Conservation (phyloP, 2,329 filamentous ascomycete genomes). For the Fusarium sp. region DNA sequence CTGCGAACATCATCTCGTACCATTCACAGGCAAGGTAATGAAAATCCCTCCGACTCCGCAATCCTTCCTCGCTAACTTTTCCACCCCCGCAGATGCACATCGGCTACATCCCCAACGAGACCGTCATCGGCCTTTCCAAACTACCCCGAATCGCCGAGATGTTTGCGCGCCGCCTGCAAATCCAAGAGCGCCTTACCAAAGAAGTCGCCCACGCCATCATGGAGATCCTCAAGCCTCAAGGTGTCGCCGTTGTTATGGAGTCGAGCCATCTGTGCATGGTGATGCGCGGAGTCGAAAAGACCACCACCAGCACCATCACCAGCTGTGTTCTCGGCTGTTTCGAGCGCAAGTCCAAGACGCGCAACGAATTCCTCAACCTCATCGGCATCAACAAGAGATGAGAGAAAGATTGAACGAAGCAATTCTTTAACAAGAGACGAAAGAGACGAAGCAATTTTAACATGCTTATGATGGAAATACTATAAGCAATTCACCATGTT, state of each 20-base stretch:
- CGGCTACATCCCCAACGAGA: constrained; percentile 91
- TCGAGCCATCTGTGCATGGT: constrained; percentile 98
- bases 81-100: constrained; percentile 84
- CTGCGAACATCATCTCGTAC: constrained; percentile 97
- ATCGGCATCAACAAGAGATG: constrained; percentile 70
- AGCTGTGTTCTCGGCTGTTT: constrained; percentile 98
- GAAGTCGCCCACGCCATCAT: constrained; percentile 95
- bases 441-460: constrained; percentile 28
- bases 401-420: background rate
- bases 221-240: constrained; percentile 91
- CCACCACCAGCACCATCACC: constrained; percentile 85
- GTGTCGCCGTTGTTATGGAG: constrained; percentile 97
- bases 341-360: constrained; percentile 89
- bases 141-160: constrained; percentile 96
- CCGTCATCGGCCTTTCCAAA: constrained; percentile 95
- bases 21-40: constrained; percentile 90
- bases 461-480: constrained; percentile 28
- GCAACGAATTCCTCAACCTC: constrained; percentile 94
- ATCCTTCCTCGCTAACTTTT: too few relatives aligned
- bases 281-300: constrained; percentile 98
- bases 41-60: background rate
- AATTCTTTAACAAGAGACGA: background rate
- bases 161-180: constrained; percentile 92
- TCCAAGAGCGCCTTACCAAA: constrained; percentile 95
- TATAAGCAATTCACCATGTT: constrained; percentile 32